Evolutionary conservation across 2,329 filamentous ascomycete genomes (phyloP), one percentile per base, ranked within the genome.

Genomic region (Colletotrichum truncatum): DNA sequence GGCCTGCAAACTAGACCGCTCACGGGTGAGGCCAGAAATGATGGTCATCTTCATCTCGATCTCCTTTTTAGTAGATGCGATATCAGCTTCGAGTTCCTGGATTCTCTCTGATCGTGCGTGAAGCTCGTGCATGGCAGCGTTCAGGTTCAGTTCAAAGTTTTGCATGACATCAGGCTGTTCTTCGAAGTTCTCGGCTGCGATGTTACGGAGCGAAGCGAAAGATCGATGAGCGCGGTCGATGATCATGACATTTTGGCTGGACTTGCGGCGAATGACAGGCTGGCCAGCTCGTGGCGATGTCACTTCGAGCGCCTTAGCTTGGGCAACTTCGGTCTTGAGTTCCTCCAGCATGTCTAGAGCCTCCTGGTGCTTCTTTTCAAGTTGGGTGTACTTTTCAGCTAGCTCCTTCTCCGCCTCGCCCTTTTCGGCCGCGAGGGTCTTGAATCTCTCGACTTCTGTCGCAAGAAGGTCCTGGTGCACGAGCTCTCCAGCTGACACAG

Each of bases 41-140:
- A 99, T 94, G 28, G 93, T 93, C 84, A 95, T 94, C 86, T 99
- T 99, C 68, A 88, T 90, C 75, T 99, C 96, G 91, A 98, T 97
- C 77, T 99, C 96, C 81, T 94, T 97, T 82, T 93, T 96, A 21
- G 94, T 88, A 4, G 89, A 90, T 25, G 89, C 84, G 61, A 98
- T 87, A 70, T 97, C 95, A 6, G 89, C 89, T 77, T 99, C 96
- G 12, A 99, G 84, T 72, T 94, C 90, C 73, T 97, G 93, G 56
- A 98, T 94, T 26, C 94, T 90, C 76, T 98, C 94, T 38, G 94
- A 94, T 41, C 94, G 89, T 9, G 85, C 85, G 69, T 97, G 92
- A 32, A 99, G 84, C 75, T 99, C 96, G 71, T 96, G 93, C 90
- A 98, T 95, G 63, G 95, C 93, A 2, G 93, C 87, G 73, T 96